Percentiles rank a stretch among this genome's conserved stretches.
These are phyloP conservation scores for Coleophoma eucalyptorum DNA, from an alignment of 2,329 filamentous ascomycete species.

Conservation along the genomic window DNA sequence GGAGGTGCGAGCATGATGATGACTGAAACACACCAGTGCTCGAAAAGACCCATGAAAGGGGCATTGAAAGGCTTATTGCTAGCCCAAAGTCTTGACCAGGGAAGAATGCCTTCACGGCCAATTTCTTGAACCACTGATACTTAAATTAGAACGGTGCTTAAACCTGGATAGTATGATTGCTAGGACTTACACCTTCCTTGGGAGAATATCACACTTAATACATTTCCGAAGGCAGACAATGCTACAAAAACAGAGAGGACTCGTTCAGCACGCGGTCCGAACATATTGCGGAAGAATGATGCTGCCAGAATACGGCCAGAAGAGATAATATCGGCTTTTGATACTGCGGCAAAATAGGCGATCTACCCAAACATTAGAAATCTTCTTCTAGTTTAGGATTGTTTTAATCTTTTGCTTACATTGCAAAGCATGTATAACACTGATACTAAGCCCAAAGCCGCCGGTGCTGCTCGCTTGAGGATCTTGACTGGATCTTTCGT, in stretches of 20 bases:
- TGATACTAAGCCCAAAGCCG: slow-evolving; percentile 54
- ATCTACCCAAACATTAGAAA: slow-evolving; percentile 28
- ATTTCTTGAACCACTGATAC: slow-evolving; percentile 55
- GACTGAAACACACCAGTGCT: slow-evolving; percentile 61
- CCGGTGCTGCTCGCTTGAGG: slow-evolving; percentile 60
- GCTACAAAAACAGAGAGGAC: slow-evolving; percentile 63
- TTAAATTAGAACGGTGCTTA: neutral
- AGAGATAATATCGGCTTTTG: slow-evolving; percentile 47
- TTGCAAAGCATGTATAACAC: slow-evolving; percentile 65
- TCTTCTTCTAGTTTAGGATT: neutral
- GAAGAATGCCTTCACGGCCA: slow-evolving; percentile 62
- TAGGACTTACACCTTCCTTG: slow-evolving; percentile 46
- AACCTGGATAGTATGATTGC: neutral
- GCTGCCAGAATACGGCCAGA: slow-evolving; percentile 49
- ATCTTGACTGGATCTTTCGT: slow-evolving; percentile 62
- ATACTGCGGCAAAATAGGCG: slow-evolving; percentile 59
- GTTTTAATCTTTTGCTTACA: slow-evolving; percentile 12
- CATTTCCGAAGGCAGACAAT: slow-evolving; percentile 64
- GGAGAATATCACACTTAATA: slow-evolving; percentile 65
- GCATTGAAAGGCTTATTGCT: slow-evolving; percentile 62
- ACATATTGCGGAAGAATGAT: slow-evolving; percentile 52
- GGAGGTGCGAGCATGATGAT: slow-evolving; percentile 65
- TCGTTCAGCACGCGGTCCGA: slow-evolving; percentile 49
- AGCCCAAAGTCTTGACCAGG: slow-evolving; percentile 58
- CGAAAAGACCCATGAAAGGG: slow-evolving; percentile 55